Conservation (phyloP, 139 green algal genomes). For the Chlorella sp. region DNA sequence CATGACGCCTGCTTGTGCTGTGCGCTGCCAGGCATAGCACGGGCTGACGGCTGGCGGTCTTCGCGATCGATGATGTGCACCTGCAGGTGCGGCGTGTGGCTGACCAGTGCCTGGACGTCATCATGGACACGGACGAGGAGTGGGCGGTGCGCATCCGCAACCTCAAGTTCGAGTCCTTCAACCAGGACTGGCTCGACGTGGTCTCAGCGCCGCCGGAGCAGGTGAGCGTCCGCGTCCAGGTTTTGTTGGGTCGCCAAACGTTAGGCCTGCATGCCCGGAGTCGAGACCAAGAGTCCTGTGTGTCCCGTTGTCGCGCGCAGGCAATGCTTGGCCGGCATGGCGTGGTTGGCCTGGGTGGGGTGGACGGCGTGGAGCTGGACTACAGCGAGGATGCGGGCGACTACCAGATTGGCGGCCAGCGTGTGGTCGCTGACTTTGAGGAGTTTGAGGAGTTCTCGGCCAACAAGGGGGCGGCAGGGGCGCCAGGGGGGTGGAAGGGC, state of each 20-base stretch:
- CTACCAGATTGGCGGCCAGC: slow-evolving; percentile 38
- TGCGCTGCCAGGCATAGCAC: too few species aligned
- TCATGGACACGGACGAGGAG: slow-evolving; percentile 58
- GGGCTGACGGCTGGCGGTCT: too few species aligned
- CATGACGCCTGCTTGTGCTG: too few species aligned
- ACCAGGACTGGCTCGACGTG: slow-evolving; percentile 73
- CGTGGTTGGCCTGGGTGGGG: slow-evolving; percentile 7
- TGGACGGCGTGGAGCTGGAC: slow-evolving; percentile 27
- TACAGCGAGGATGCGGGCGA: slow-evolving; percentile 19
- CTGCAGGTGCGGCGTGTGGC: slow-evolving; percentile 30
- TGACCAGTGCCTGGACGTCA: slow-evolving; percentile 55
- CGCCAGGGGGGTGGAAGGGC: background rate
- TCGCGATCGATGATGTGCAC: too few species aligned
- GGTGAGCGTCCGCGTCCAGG: background rate
- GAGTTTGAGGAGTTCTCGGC: slow-evolving; percentile 11
- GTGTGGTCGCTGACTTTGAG: slow-evolving; percentile 33
- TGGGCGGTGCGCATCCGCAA: slow-evolving; percentile 61
- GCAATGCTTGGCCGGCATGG: background rate
- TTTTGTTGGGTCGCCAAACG: background rate
- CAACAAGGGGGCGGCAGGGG: background rate
- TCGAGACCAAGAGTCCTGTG: background rate
- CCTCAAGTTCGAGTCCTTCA: slow-evolving; percentile 80
- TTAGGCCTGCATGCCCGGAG: too few species aligned
- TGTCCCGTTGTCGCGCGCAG: background rate
- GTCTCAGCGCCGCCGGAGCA: slow-evolving; percentile 31